A percentile compares a stretch with the other conserved stretches of the same genome.
Conservation (phyloP, 2,329 filamentous ascomycete species). For the Zasmidium cellare region DNA sequence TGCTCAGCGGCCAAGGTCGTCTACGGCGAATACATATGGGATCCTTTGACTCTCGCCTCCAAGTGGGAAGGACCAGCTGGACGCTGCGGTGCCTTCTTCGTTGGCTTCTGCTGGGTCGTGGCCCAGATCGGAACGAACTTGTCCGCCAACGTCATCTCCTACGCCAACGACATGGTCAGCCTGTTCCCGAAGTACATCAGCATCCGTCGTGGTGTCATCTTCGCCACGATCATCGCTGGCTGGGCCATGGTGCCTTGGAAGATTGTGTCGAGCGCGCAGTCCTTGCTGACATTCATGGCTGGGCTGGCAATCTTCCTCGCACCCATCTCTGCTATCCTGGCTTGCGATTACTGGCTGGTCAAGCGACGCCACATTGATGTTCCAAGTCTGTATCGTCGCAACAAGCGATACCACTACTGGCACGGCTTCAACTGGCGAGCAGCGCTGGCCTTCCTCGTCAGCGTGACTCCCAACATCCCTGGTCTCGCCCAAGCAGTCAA, state of each 20-base stretch:
- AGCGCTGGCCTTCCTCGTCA: slow-evolving; percentile 57
- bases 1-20: slow-evolving; percentile 56
- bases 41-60: slow-evolving; percentile 38
- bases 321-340: slow-evolving; percentile 60
- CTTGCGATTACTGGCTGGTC: slow-evolving; percentile 59
- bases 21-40: slow-evolving; percentile 49
- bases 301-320: slow-evolving; percentile 67
- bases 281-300: slow-evolving; percentile 59
- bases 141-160: slow-evolving; percentile 54
- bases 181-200: slow-evolving; percentile 56
- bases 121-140: slow-evolving; percentile 55
- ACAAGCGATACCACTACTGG: slow-evolving; percentile 53
- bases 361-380: slow-evolving; percentile 45
- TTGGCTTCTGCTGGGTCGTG: slow-evolving; percentile 50
- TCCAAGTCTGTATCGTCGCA: slow-evolving; percentile 53
- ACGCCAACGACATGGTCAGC: slow-evolving; percentile 54
- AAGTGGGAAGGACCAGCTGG: slow-evolving; percentile 33
- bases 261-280: slow-evolving; percentile 59
- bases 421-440: slow-evolving; percentile 61
- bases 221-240: slow-evolving; percentile 47
- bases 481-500: slow-evolving; percentile 51
- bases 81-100: slow-evolving; percentile 36
- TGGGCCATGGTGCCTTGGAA: slow-evolving; percentile 63
- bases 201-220: slow-evolving; percentile 40
- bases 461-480: slow-evolving; percentile 58